These are phyloP conservation scores for Cutaneotrichosporon cyanovorans DNA, from an alignment of 1,284 basidiomycete genomes.

Conservation along the genomic window DNA sequence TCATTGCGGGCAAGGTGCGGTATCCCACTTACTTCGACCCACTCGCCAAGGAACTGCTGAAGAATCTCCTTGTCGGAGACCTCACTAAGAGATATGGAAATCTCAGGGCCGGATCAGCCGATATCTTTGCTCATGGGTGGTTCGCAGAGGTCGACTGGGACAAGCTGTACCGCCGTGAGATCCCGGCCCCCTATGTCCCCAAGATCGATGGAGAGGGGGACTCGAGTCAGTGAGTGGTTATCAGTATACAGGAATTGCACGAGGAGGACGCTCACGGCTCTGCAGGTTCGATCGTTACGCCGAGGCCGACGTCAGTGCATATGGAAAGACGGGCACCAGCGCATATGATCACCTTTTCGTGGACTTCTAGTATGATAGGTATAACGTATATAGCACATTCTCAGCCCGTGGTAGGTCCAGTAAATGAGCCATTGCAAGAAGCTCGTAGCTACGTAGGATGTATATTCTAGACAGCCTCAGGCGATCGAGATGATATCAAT, in stretches of 20 bases:
- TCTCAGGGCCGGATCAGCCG: slow-evolving; percentile 79
- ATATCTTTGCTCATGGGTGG: slow-evolving; percentile 96
- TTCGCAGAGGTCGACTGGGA: slow-evolving; percentile 95
- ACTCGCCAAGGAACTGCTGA: slow-evolving; percentile 78
- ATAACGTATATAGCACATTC: too few species aligned
- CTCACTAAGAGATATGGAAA: slow-evolving; percentile 90
- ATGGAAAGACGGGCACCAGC: slow-evolving; percentile 44
- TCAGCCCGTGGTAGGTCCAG: too few species aligned
- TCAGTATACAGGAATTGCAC: not conserved
- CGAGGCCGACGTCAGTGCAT: slow-evolving; percentile 46
- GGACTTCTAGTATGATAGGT: slow-evolving; percentile 31
- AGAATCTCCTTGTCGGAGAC: slow-evolving; percentile 83
- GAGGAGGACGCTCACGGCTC: not conserved
- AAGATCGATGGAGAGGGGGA: slow-evolving; percentile 78
- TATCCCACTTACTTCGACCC: slow-evolving; percentile 80
- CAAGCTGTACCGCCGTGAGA: slow-evolving; percentile 72
- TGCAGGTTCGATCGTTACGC: slow-evolving; percentile 47
- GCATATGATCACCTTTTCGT: slow-evolving; percentile 46
- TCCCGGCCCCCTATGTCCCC: slow-evolving; percentile 93
- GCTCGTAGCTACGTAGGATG: too few species aligned
- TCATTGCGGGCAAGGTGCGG: slow-evolving; percentile 63
- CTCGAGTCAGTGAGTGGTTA: slow-evolving; percentile 67
- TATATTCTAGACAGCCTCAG: too few species aligned
- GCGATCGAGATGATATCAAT: too few species aligned
- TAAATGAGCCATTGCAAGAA: too few species aligned